Conservation (phyloP, 2,329 filamentous ascomycete species). For the Xylaria multiplex region DNA sequence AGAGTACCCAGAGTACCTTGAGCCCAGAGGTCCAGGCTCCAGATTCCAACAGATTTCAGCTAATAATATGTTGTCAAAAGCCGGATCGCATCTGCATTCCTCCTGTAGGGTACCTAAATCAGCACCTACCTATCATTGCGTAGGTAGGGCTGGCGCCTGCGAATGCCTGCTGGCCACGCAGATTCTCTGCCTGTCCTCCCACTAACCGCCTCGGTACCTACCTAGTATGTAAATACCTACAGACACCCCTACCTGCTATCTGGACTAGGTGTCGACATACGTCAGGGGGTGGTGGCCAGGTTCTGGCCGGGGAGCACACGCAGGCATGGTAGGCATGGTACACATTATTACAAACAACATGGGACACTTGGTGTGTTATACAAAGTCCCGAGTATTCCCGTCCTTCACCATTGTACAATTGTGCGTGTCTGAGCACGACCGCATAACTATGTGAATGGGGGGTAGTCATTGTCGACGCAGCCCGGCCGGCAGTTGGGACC, state of each 20-base stretch:
- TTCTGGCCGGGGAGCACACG: constrained; percentile 12
- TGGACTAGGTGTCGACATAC: neutral
- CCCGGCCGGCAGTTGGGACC: neutral
- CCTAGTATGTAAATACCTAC: constrained; percentile 2
- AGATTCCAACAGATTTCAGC: constrained; percentile 1
- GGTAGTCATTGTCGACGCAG: neutral
- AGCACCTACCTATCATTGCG: constrained; percentile 24
- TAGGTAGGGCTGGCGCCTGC: constrained; percentile 33
- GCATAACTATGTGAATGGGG: neutral
- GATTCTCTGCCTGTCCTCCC: neutral
- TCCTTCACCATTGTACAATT: neutral
- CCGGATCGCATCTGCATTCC: constrained; percentile 24
- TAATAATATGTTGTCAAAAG: constrained; percentile 16
- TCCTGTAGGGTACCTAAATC: constrained; percentile 7
- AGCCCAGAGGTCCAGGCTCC: constrained; percentile 1
- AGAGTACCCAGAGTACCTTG: too few relatives aligned
- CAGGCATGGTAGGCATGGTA: neutral
- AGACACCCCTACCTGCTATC: neutral
- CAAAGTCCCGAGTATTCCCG: constrained; percentile 1
- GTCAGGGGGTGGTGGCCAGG: neutral
- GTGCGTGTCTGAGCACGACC: neutral
- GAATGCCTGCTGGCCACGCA: constrained; percentile 11
- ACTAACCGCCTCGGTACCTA: neutral
- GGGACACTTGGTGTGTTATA: neutral
- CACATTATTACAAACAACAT: neutral